phyloP scores from a whole-genome alignment of 192 early-diverging fungal species.

The Coemansia sp. region DNA sequence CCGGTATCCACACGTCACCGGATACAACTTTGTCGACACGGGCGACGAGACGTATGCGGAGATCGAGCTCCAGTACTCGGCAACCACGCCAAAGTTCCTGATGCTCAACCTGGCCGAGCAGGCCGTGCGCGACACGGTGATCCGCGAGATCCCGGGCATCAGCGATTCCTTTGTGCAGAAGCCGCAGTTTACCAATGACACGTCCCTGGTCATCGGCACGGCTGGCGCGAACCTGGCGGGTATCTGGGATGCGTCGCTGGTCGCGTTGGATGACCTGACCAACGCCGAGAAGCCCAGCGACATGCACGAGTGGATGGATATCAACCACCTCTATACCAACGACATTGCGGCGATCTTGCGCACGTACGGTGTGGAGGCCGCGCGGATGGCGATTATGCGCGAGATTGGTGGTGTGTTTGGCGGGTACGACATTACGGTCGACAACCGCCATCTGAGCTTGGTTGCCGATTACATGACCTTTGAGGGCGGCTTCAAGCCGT shows the following conservation, averaged over 20 bases:
- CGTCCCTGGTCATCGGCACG: conserved; percentile 64
- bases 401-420: conserved; percentile 90
- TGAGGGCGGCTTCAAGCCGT: conserved; percentile 97
- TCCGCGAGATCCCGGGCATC: conserved; percentile 86
- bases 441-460: conserved; percentile 89
- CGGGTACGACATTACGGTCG: conserved; percentile 90
- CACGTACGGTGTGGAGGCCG: conserved; percentile 98
- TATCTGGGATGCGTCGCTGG: conserved; percentile 70
- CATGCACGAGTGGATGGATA: conserved; percentile 66
- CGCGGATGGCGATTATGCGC: conserved; percentile 82
- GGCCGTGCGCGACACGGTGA: conserved; percentile 63
- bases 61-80: conserved; percentile 78
- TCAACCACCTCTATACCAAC: conserved; percentile 88
- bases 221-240: conserved; percentile 90
- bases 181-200: conserved; percentile 76
- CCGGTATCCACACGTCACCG: conserved; percentile 58
- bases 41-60: conserved; percentile 26
- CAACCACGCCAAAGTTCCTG: conserved; percentile 86
- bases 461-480: conserved; percentile 99
- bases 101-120: conserved; percentile 85
- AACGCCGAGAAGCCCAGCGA: conserved; percentile 8
- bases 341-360: conserved; percentile 90
- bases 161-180: conserved; percentile 70
- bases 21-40: conserved; percentile 46
- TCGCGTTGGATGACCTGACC: conserved; percentile 30